Evolutionary conservation across 306 rosid genomes (phyloP), one percentile per base, ranked within the genome.

Genomic region (Vigna nakashimae): DNA sequence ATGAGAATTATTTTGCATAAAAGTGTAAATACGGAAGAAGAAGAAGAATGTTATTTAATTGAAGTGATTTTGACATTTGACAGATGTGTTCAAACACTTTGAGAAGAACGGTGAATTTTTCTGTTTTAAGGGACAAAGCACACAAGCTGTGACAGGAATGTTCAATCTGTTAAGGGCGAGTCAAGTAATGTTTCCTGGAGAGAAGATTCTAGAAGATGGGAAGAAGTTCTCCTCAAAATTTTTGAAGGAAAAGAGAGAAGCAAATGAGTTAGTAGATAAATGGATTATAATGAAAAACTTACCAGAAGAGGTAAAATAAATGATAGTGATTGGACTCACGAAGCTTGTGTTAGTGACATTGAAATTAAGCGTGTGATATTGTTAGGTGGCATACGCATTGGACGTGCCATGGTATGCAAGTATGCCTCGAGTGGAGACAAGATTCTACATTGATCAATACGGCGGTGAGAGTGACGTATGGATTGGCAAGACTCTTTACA

Each of bases 401-500:
- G 92, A 95, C n/a, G 82, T 95, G 77, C 97, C 99, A 46, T 92
- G 92, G 92, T 84, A 89, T 72, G 96, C 97, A 40, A 92, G 84
- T 73, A 81, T 95, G 14, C 87, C 90, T 65, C 87, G 98, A 20
- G 77, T 95, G 1, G 98, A 95, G 87, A 82, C 98, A 28, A 89
- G 95, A 83, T 83, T 89, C 55, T 95, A 87, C 77, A 82, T 95
- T 2, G 86, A 92, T 67, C 98, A 95, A 10, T 95, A 95, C 50
- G 98, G 98, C 17, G 98, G 89, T 14, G 83, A 83, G 11, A 77
- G 64, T 79, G 98, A 95, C 50, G 89, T 88, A 0, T 95, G 99
- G 99, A 95, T 95, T n/a, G 99, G 99, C 55, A 95, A 95, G 84
- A 89, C 98, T 18, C 97, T 95, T 16, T 95, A 95, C 75, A 92